Evolutionary conservation across 805 yeast genomes (phyloP).

Genomic region (Candida suzukii): DNA sequence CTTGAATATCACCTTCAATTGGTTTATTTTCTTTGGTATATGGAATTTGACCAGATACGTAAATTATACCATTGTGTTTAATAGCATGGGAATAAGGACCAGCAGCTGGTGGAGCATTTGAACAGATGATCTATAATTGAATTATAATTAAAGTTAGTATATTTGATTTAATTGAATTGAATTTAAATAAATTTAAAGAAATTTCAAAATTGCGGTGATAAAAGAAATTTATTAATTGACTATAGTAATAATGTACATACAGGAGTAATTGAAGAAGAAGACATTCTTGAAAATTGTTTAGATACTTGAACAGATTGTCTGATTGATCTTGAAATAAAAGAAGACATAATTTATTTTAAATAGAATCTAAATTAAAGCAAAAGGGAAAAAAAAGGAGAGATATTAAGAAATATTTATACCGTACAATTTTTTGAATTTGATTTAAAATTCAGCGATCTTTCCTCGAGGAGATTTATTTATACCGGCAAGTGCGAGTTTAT

Average conservation of each 20-base stretch:
- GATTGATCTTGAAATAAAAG: not conserved
- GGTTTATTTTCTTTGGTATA: slow-evolving; percentile 76
- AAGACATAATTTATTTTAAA: too few relatives aligned
- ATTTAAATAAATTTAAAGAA: too few relatives aligned
- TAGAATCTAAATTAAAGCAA: too few relatives aligned
- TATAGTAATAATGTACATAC: slow-evolving; percentile 12
- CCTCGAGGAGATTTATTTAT: too few relatives aligned
- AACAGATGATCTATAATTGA: slow-evolving; percentile 45
- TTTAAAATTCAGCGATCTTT: too few relatives aligned
- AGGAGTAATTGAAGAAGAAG: slow-evolving; percentile 28
- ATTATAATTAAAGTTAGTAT: not conserved
- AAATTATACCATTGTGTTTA: slow-evolving; percentile 83
- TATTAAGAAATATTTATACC: too few relatives aligned
- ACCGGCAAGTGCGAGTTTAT: too few relatives aligned
- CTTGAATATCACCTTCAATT: slow-evolving; percentile 69
- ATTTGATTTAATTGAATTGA: too few relatives aligned
- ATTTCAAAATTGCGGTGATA: not conserved
- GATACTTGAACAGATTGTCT: not conserved
- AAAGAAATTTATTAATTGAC: too few relatives aligned
- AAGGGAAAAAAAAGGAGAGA: not conserved
- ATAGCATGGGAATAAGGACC: slow-evolving; percentile 96
- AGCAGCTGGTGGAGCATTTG: slow-evolving; percentile 91
- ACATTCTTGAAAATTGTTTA: slow-evolving; percentile 20
- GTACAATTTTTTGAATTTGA: too few relatives aligned
- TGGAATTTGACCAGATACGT: slow-evolving; percentile 94